A percentile compares a stretch with the other conserved stretches of the same genome.
Evolutionary conservation across 2,329 filamentous ascomycete genomes (phyloP).

Genomic region (Epichloe sibirici): DNA sequence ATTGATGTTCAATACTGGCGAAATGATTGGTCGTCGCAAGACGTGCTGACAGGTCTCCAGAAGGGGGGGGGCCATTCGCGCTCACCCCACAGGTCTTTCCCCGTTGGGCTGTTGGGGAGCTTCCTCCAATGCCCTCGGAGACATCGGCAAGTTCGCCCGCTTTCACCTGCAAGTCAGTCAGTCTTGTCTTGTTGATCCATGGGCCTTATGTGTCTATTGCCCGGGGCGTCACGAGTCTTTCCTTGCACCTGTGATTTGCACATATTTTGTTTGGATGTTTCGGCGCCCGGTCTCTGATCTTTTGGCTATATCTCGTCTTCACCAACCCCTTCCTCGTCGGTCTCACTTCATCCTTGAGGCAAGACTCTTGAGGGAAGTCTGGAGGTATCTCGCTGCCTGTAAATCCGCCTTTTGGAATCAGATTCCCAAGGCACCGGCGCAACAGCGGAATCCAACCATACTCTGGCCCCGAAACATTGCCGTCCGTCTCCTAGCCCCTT

Average conservation of each 20-base stretch:
- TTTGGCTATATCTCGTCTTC: not conserved
- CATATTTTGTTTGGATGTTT: not conserved
- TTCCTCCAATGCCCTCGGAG: not conserved
- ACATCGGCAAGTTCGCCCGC: not conserved
- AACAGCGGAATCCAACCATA: too few species aligned
- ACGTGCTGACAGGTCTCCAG: too few species aligned
- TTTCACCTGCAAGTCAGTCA: not conserved
- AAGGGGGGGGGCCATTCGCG: too few species aligned
- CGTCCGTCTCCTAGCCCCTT: too few species aligned
- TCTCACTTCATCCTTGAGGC: too few species aligned
- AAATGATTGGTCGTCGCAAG: slow-evolving; percentile 5
- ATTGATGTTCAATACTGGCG: slow-evolving; percentile 7
- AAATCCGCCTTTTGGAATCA: too few species aligned
- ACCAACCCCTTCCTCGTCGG: not conserved
- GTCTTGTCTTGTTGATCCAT: not conserved
- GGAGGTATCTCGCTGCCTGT: too few species aligned
- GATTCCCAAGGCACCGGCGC: too few species aligned
- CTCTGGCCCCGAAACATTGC: too few species aligned
- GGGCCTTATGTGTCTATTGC: not conserved
- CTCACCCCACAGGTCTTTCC: not conserved
- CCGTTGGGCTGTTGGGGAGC: not conserved
- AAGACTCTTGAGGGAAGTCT: too few species aligned
- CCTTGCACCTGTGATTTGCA: not conserved
- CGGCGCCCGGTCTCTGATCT: not conserved
- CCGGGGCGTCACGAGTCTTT: not conserved